A percentile compares a stretch with the other conserved stretches of the same genome.
These are phyloP conservation scores for Acidomyces sp. DNA, from an alignment of 495 filamentous ascomycete genomes.

Conservation along the genomic window DNA sequence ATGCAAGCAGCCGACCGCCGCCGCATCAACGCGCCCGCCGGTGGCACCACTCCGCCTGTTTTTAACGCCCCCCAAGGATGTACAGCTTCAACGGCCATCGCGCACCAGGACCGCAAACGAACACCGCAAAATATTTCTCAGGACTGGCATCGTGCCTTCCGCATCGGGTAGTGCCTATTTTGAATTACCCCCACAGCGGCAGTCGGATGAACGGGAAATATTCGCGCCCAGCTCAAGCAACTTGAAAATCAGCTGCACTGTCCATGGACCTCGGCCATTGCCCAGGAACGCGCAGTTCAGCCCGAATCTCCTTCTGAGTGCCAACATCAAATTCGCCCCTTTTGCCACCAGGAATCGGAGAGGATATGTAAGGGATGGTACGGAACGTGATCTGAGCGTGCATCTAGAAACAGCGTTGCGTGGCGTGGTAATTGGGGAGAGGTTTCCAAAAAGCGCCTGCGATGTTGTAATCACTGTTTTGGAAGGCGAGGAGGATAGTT, in stretches of 20 bases:
- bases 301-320: constrained; percentile 77
- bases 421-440: constrained; percentile 77
- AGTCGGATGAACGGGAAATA: constrained; percentile 16
- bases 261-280: constrained; percentile 84
- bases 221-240: constrained; percentile 45
- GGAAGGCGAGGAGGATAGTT: constrained; percentile 58
- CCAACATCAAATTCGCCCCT: constrained; percentile 89
- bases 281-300: constrained; percentile 80
- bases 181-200: constrained; percentile 49
- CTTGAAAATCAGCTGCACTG: constrained; percentile 79
- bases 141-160: constrained; percentile 83
- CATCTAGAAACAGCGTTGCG: constrained; percentile 83
- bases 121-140: constrained; percentile 40
- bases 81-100: constrained; percentile 30
- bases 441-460: constrained; percentile 93
- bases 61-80: constrained; percentile 37
- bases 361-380: constrained; percentile 74
- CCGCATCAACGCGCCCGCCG: constrained; percentile 76
- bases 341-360: constrained; percentile 73
- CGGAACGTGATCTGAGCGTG: constrained; percentile 77
- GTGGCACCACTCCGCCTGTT: constrained; percentile 62
- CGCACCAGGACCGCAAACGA: constrained; percentile 28
- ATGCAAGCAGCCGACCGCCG: constrained; percentile 58
- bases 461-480: constrained; percentile 85
- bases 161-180: constrained; percentile 90